Evolutionary conservation across 306 rosid genomes (phyloP).

Genomic region (Cicer arietinum): DNA sequence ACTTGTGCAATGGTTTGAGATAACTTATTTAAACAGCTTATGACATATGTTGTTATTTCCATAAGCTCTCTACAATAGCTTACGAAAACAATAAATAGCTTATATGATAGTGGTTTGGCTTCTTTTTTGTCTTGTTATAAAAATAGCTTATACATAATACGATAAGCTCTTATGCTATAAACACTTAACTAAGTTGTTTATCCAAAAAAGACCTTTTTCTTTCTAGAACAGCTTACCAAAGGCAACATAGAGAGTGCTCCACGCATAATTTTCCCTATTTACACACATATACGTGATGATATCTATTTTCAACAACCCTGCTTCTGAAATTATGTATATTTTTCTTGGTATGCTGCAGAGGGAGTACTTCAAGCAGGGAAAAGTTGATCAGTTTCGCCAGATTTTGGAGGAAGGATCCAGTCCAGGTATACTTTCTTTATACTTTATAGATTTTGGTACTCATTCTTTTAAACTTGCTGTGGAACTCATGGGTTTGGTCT

Average conservation of each 20-base stretch:
- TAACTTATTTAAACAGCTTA: background rate
- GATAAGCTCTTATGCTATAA: background rate
- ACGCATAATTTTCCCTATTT: conserved; percentile 9
- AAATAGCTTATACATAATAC: background rate
- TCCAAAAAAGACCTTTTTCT: background rate
- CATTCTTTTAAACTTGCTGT: background rate
- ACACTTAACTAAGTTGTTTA: background rate
- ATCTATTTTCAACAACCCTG: background rate
- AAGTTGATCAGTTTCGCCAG: conserved; percentile 86
- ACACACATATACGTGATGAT: background rate
- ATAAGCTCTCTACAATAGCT: background rate
- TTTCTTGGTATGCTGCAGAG: conserved; percentile 61
- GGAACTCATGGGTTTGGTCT: conserved; percentile 27
- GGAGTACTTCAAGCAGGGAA: conserved; percentile 97
- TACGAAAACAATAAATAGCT: background rate
- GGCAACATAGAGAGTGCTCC: background rate
- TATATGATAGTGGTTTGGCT: background rate
- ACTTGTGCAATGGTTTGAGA: background rate
- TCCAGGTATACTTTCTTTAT: conserved; percentile 67
- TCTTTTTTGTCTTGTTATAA: background rate
- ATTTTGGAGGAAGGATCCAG: conserved; percentile 97
- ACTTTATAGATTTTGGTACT: conserved; percentile 25
- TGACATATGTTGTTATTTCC: background rate
- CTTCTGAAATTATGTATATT: conserved; percentile 6
- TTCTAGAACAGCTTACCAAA: background rate